Evolutionary conservation across 495 filamentous ascomycete species (phyloP), one percentile per base, ranked within the genome.

Genomic region (Lepidopterella palustris): DNA sequence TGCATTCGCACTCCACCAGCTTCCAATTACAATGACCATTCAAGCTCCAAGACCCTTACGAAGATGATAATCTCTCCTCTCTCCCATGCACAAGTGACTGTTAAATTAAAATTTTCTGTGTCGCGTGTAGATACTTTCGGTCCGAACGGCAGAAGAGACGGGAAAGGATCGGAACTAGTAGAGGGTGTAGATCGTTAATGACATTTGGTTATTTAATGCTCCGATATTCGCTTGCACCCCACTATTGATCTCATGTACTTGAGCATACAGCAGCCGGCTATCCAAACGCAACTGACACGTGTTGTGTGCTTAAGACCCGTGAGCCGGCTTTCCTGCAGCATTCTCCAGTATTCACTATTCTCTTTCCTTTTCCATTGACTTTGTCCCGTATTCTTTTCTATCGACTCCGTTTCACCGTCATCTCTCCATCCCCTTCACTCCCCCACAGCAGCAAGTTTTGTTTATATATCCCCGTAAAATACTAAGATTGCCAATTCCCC

Each of bases 171-270:
- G n/a, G n/a, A n/a, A n/a, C n/a, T n/a, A n/a, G n/a, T n/a, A n/a
- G n/a, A n/a, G n/a, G n/a, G n/a, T n/a, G n/a, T n/a, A 40, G 32
- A 24, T 55, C 26, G 20, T 28, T 29, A 10, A 15, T 27, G 28
- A 6, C 28, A 55, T 55, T 23, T n/a, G 24, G 18, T 56, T 35
- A 39, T 24, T 49, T 9, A 13, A 26, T 21, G 47, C 47, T 25
- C 47, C 47, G 47, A 50, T 50, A 50, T 13, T 50, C 47, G 47
- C 47, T 25, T 50, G 35, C 35, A 25, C 47, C 47, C 47, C 47
- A 23, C n/a, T 24, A 50, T 50, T 50, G 47, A 50, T 50, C 23
- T 25, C 26, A 25, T 5, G 26, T 25, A 50, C 47, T 50, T 27
- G n/a, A n/a, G 15, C 47, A 27, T 24, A 27, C 8, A 50, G 47